phyloP scores from a whole-genome alignment of 495 filamentous ascomycete species.

The Talaromyces thailandensis region DNA sequence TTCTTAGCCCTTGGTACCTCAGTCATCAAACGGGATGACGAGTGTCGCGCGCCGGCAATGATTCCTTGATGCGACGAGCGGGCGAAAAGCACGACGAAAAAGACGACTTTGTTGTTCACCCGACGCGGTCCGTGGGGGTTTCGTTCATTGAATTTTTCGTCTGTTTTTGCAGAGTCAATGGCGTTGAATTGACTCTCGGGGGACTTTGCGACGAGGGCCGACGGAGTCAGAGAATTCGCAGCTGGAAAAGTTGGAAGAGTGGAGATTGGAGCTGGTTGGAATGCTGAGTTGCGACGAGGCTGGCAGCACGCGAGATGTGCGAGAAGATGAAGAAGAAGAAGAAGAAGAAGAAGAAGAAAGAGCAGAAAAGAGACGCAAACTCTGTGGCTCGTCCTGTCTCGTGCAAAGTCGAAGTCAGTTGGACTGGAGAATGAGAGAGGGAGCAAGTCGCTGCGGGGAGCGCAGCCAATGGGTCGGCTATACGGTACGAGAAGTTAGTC shows the following conservation, averaged over 20 bases:
- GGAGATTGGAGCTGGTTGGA: neutral
- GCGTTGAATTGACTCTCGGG: neutral
- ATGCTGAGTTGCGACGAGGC: neutral
- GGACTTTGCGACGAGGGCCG: neutral
- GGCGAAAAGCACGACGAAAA: neutral
- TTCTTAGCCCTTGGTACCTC: constrained; percentile 1
- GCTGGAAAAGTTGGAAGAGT: neutral
- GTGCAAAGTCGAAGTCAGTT: neutral
- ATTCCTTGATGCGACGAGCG: neutral
- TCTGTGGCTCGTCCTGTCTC: neutral
- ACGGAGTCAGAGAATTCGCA: neutral
- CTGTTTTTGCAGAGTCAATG: neutral
- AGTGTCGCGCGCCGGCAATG: neutral
- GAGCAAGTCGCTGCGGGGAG: neutral
- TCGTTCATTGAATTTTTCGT: neutral
- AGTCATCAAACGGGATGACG: neutral
- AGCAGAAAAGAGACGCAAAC: neutral
- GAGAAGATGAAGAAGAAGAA: neutral
- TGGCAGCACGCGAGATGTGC: neutral
- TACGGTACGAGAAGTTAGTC: neutral
- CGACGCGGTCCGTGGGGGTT: neutral
- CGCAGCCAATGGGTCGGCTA: neutral
- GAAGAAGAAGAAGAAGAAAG: neutral
- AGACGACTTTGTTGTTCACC: neutral
- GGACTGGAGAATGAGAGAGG: neutral